Conservation (phyloP, 2,329 filamentous ascomycete genomes). For the Fusarium incarnatum region DNA sequence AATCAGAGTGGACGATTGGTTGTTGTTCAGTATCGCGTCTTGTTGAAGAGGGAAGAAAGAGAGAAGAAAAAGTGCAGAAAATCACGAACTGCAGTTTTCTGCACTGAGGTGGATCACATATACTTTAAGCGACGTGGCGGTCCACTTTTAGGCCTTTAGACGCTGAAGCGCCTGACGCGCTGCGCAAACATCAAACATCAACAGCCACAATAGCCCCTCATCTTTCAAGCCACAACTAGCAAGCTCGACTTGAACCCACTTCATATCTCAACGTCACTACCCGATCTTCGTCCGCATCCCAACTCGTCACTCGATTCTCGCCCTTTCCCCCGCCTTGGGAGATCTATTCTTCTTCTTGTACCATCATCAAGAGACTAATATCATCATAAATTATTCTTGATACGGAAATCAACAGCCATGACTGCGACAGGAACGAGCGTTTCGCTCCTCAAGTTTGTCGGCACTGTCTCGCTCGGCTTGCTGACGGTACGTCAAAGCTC, state of each 20-base stretch:
- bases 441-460: conserved; percentile 89
- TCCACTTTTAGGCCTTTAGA: conserved; percentile 17
- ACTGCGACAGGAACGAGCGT: conserved; percentile 75
- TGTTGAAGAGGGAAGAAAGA: conserved; percentile 24
- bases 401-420: conserved; percentile 58
- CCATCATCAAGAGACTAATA: conserved; percentile 6
- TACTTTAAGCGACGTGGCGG: conserved; percentile 28
- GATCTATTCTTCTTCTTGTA: conserved; percentile 3
- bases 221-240: conserved; percentile 17
- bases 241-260: background rate
- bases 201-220: conserved; percentile 10
- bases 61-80: conserved; percentile 40
- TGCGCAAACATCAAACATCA: background rate
- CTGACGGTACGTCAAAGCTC: conserved; percentile 75
- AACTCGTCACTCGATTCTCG: conserved; percentile 32
- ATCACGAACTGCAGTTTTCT: conserved; percentile 38
- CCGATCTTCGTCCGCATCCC: conserved; percentile 24
- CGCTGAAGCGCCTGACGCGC: conserved; percentile 30
- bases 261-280: conserved; percentile 31
- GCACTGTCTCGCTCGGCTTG: conserved; percentile 87
- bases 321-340: conserved; percentile 12
- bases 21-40: background rate
- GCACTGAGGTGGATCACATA: conserved; percentile 17
- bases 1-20: background rate
- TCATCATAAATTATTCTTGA: background rate